phyloP scores from a whole-genome alignment of 2,329 filamentous ascomycete genomes.

The Magnaporthales sp. region DNA sequence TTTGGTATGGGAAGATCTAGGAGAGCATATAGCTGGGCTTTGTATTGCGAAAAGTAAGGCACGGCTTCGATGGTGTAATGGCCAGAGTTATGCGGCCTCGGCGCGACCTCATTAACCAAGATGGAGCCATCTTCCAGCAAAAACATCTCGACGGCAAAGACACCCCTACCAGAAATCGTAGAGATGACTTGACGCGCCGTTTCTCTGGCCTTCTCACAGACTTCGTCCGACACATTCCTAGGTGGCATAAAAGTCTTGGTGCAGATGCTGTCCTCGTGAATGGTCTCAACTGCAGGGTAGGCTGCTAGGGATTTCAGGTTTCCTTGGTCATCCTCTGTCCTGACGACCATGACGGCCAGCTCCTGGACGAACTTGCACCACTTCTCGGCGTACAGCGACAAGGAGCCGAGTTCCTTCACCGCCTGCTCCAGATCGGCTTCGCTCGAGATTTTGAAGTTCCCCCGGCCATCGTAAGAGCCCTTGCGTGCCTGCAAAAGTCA shows the following conservation, averaged over 20 bases:
- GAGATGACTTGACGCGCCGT: constrained; percentile 73
- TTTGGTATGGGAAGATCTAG: constrained; percentile 51
- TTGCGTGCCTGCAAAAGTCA: constrained; percentile 48
- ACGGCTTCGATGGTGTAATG: constrained; percentile 95
- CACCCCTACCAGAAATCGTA: constrained; percentile 77
- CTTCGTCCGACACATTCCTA: constrained; percentile 52
- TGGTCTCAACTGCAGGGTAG: constrained; percentile 86
- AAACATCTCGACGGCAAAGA: constrained; percentile 97
- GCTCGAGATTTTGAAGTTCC: constrained; percentile 45
- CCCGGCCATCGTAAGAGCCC: constrained; percentile 85
- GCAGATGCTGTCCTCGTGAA: constrained; percentile 94
- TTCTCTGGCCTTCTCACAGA: constrained; percentile 59
- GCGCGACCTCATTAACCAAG: constrained; percentile 80
- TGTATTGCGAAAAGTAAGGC: constrained; percentile 79
- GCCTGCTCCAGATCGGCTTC: constrained; percentile 49
- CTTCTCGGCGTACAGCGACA: constrained; percentile 80
- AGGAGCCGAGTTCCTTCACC: constrained; percentile 56
- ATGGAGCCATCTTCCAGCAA: constrained; percentile 64
- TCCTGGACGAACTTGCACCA: constrained; percentile 82
- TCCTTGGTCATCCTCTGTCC: constrained; percentile 62
- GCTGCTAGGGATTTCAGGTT: constrained; percentile 47
- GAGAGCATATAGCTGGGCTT: constrained; percentile 80
- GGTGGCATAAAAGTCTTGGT: constrained; percentile 85
- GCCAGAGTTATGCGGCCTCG: constrained; percentile 78
- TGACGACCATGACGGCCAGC: constrained; percentile 88